Evolutionary conservation across 2,329 filamentous ascomycete genomes (phyloP), one percentile per base, ranked within the genome.

Genomic region (Karstenula rhodostoma): DNA sequence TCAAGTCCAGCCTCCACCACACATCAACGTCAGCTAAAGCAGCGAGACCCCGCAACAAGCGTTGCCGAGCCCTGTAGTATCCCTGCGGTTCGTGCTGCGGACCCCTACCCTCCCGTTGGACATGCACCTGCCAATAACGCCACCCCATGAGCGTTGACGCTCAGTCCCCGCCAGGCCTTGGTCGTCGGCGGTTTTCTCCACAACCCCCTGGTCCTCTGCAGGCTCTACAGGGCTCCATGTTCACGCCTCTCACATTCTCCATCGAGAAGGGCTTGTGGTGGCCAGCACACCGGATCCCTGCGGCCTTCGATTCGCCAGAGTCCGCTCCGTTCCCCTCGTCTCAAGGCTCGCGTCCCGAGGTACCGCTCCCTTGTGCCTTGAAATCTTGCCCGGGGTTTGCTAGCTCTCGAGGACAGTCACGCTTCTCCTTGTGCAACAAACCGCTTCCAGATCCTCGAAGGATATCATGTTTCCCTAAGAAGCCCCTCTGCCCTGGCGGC

Each of bases 1-100:
- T 66, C 59, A 62, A 66, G 60, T 67, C 65, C 63, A 56, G 65
- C 65, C 64, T 68, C 68, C 57, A 51, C 52, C 49, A 52, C 58
- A 56, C 60, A 59, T 48, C 17, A 25, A 44, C 40, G 56, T 22
- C 60, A 35, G 56, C 61, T 62, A 60, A 62, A 61, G 62, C 61
- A 60, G 56, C 68, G 59, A 75, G 69, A 77, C 76, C 77, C 77
- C 77, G 75, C 77, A 78, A 77, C 73, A 77, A 77, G 75, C 76
- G 76, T 78, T 78, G 76, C 76, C 75, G 76, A 78, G 73, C 73
- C 71, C 68, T 77, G 72, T 71, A 68, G 54, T 53, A 72, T 65
- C 72, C 72, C 67, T 73, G 73, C 60, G 58, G 37, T 56, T 46
- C 62, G 57, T 67, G 67, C 71, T 64, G 72, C 51, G 37, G 51